Evolutionary conservation across 1,139 yeast species (phyloP), one percentile per base, ranked within the genome.

Genomic region (Geotrichum cucujoidarum): DNA sequence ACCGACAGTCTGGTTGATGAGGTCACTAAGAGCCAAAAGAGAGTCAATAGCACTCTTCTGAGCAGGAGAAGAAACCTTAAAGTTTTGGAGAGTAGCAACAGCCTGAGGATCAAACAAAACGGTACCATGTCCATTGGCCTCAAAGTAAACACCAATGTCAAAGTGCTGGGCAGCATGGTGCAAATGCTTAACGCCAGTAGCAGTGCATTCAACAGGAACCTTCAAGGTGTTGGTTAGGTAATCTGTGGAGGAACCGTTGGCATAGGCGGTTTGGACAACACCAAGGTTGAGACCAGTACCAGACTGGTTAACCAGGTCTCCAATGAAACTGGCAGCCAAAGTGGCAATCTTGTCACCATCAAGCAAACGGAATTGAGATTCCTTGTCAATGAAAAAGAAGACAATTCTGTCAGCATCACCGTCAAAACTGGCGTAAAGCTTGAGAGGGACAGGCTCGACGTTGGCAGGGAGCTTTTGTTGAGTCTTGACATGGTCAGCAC

Each of bases 41-140:
- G 81, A 70, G 47, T 70, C 67, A 40, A 81, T 67, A 1, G 88
- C 79, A 2, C 65, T 53, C 45, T 64, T 61, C 42, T 69, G 69
- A 21, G 71, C 67, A 5, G 68, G 68, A 3, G 66, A 59, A 17
- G 64, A 54, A 8, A 63, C 66, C 55, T 61, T 62, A 53, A 55
- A 60, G 20, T 43, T 38, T 43, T 57, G 65, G 43, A 65, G 63
- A 39, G 52, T 31, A 60, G 65, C 55, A 72, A 76, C 49, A 76
- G 72, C 87, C 17, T 75, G 74, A 0, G 77, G 74, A 5, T 86
- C 78, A 63, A 92, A 94, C 18, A 89, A 71, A 3, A 92, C 95
- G 0, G 99, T 94, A 13, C 99, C 99, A 61, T 92, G 99, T n/a
- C 99, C 99, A 63, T 92, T 92, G 46, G 99, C 98, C 71, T 92